Conservation (phyloP, 1,139 yeast genomes). For the Debaryomyces robertsiae region DNA sequence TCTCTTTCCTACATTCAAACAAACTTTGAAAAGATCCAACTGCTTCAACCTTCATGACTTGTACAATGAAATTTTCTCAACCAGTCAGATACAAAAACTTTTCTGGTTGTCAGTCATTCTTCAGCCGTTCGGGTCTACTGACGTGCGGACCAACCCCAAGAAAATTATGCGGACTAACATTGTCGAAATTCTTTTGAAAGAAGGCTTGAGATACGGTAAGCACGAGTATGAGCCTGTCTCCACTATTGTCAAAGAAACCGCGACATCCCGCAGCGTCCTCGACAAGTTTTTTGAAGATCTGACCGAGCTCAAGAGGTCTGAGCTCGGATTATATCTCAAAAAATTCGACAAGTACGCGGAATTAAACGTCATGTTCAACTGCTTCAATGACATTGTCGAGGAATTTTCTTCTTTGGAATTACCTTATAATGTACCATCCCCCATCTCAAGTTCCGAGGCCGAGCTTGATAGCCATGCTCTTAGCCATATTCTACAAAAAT, state of each 20-base stretch:
- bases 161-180: slow-evolving; percentile 36
- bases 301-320: slow-evolving; percentile 47
- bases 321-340: slow-evolving; percentile 62
- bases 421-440: background rate
- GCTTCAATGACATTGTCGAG: slow-evolving; percentile 31
- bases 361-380: slow-evolving; percentile 39
- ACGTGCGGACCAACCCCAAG: slow-evolving; percentile 40
- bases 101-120: slow-evolving; percentile 54
- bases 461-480: slow-evolving; percentile 1
- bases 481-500: slow-evolving; percentile 22
- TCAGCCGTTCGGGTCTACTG: slow-evolving; percentile 48
- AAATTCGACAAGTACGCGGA: slow-evolving; percentile 55
- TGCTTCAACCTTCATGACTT: slow-evolving; percentile 12
- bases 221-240: slow-evolving; percentile 55
- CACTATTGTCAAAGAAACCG: slow-evolving; percentile 30
- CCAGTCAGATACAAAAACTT: slow-evolving; percentile 31
- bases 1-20: slow-evolving; percentile 24
- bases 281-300: slow-evolving; percentile 23
- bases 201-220: slow-evolving; percentile 70
- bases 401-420: background rate
- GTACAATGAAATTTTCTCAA: slow-evolving; percentile 15
- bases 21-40: slow-evolving; percentile 11
- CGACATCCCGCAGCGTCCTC: slow-evolving; percentile 18
- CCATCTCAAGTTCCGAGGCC: background rate
- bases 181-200: slow-evolving; percentile 54